Conservation (phyloP, 1,284 basidiomycete species). For the Chalciporus sp. region DNA sequence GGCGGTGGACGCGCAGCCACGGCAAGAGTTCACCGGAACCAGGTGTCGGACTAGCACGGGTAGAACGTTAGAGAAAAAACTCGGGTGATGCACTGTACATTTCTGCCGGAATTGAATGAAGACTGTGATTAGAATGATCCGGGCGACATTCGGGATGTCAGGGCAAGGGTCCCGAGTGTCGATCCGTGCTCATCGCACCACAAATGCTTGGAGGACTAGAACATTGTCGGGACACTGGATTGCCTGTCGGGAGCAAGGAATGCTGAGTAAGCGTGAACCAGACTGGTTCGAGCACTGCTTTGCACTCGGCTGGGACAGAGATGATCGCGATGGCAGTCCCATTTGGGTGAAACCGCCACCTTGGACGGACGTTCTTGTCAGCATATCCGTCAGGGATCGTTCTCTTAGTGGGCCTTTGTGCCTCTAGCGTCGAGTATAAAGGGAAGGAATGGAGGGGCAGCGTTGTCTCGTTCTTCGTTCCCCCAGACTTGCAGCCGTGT, state of each 20-base stretch:
- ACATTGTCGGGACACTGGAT: not conserved
- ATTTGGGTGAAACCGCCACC: conserved; percentile 17
- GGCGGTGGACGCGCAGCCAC: not conserved
- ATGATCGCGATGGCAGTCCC: too few relatives aligned
- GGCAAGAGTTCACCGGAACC: not conserved
- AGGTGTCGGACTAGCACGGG: conserved; percentile 3
- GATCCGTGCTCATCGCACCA: conserved; percentile 31
- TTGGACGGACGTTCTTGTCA: conserved; percentile 17
- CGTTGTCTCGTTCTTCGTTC: not conserved
- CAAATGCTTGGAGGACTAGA: not conserved
- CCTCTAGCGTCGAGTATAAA: conserved; percentile 19
- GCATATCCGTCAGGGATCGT: conserved; percentile 3
- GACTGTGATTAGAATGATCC: not conserved
- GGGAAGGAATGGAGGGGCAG: conserved; percentile 5
- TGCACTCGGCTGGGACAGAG: too few relatives aligned
- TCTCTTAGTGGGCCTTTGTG: conserved; percentile 6
- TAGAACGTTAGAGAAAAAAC: not conserved
- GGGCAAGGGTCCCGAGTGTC: conserved; percentile 4
- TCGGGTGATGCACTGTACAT: conserved; percentile 10
- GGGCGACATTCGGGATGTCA: not conserved
- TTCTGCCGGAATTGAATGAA: not conserved
- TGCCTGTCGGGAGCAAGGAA: conserved; percentile 5
- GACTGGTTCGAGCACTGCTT: conserved; percentile 17
- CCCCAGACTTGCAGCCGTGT: conserved; percentile 13
- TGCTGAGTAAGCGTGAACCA: conserved; percentile 16